Base-by-base conservation (phyloP, 202 grass and related monocot species). In the Zizania palustris region DNA sequence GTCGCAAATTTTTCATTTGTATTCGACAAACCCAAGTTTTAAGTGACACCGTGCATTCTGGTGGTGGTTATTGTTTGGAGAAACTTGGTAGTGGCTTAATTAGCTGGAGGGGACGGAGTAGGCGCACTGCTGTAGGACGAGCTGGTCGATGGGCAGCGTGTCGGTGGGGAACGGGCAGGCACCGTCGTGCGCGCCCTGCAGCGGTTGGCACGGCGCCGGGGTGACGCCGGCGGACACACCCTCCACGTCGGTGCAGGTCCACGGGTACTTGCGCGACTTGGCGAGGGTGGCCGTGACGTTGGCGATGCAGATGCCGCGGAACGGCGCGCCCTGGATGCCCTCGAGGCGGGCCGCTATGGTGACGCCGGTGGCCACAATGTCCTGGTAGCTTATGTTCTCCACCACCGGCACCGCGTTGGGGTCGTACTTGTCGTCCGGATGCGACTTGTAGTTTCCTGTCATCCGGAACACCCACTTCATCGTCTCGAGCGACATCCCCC, bases 391-490 rank as follows among this genome's bases (percentile, higher is more conserved):
- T 78, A 95, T 84, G 41, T 77, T 67, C 2, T 73, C 69, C 6
- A 98, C 89, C 0, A 85, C 85, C 1, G 96, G 89, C 40, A 92
- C 20, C 4, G 91, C 96, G 7, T 78, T 62, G 4, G 67, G 87
- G 58, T 92, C 85, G 80, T 79, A 98, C 21, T 63, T 63, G 74
- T 76, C 74, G 38, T 98, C 91, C 0, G 91, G 91, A 63, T 98
- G 96, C 1, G 89, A 92, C 41, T 63, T 90, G 83, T 98, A 98
- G 71, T 85, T 77, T 1, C 91, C 96, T 0, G 89, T 90, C 96
- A 98, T 98, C 95, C 96, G 79, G 80, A 99, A 99, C 67, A 93
- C 87, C 77, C 85, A 66, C 84, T 95, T 95, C 92, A 99, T 96
- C 1, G 39, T 80, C 68, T 67, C 12, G 0, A 99, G 87, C 13